Base-by-base conservation (phyloP, 345 rosid genomes). In the Mangifera indica region DNA sequence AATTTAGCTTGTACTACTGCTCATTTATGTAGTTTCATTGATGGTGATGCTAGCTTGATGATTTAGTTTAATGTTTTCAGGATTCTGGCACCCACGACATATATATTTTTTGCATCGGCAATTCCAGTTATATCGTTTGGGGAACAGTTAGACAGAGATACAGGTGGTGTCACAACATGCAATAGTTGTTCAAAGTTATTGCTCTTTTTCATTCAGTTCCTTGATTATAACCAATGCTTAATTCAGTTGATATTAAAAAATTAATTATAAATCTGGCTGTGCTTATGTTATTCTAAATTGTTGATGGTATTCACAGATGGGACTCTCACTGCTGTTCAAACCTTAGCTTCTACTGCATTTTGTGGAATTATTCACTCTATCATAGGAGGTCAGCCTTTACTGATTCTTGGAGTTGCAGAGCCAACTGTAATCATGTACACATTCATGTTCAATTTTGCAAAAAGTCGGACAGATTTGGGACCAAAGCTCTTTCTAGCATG, bases 391-490 rank as follows among this genome's bases (percentile, higher is more conserved):
- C 97, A 93, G 80, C 97, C 96, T 48, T 78, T 93, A 73, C 78
- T 93, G 82, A 92, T 94, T 63, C 98, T 92, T 46, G 98, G 98
- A 68, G 98, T 94, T 60, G 98, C 98, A 48, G 98, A 94, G 81
- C 98, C 98, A 63, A 94, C 98, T 53, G 97, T 94, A 14, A 85
- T 94, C 49, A 94, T 93, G 98, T 93, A 93, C 80, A 91, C 96
- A 20, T 93, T 91, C 84, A 84, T 93, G 97, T 93, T 90, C 86
- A 86, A 89, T 61, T 94, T 94, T 64, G 97, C 91, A 1, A 94
- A 94, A 76, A 88, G 73, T 66, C 82, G 92, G 77, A 74, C 84
- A 18, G 95, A 89, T 55, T 86, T 94, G 91, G 98, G 97, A 10
- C 70, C 91, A 60, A 73, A 79, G 66, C 95, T 92, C 72, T 94